Base-by-base conservation (phyloP, 805 yeast species). In the Candida sonorensis region DNA sequence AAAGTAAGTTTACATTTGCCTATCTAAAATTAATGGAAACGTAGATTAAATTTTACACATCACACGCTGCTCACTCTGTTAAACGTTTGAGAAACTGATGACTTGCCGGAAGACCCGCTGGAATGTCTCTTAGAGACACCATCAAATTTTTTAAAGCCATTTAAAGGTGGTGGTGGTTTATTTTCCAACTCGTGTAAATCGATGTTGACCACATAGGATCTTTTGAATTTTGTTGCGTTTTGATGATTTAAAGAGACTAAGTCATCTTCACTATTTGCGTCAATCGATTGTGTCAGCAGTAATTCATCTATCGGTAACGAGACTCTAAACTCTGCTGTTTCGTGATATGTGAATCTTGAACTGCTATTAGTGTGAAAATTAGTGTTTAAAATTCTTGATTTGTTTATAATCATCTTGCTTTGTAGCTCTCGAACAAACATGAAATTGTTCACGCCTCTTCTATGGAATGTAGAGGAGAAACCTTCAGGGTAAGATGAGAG, bases 401-500 rank as follows among this genome's bases (percentile, higher is more conserved):
- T 64, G 14, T 61, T 61, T 10, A 67, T 56, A 13, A 66, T 60
- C 44, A 67, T 55, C 37, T 67, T 67, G 21, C 68, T 61, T 37
- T 67, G 74, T 18, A 68, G 46, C 39, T 68, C 74, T 36, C 73
- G 51, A 3, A 67, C 71, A 52, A 67, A 68, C 72, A 68, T 67
- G 40, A 68, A 68, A 40, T 65, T 64, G 36, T 66, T 67, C n/a
- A 55, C 55, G 4, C 71, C 71, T 28, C 73, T 46, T 29, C 63
- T 56, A 44, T 68, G 69, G 44, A 68, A 67, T 5, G 73, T 68
- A 2, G 73, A 67, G 2, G 72, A 57, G 31, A 67, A 68, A 0
- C 74, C 73, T 40, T 68, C 72, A 1, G 74, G 74, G 33, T 64
- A 63, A 11, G 57, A 42, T 14, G 55, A 48, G 9, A 55, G 44